A percentile compares a stretch with the other conserved stretches of the same genome.
These are phyloP conservation scores for Pseudocercospora macadamiae DNA, from an alignment of 2,329 filamentous ascomycete genomes.

Conservation along the genomic window DNA sequence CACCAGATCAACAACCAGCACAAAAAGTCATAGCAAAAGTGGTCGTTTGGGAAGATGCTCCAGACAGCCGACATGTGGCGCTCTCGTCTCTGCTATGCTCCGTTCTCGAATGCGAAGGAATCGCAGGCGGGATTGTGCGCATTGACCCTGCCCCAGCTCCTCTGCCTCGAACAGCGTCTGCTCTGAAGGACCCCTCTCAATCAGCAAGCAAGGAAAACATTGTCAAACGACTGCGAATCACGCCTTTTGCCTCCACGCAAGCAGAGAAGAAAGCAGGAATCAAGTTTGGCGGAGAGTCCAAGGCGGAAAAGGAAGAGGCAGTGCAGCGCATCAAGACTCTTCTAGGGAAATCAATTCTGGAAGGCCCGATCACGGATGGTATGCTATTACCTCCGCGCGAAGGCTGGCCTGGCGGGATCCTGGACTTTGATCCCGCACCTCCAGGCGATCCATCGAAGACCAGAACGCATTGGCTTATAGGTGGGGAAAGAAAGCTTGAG, in stretches of 20 bases:
- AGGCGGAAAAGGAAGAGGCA: slow-evolving; percentile 77
- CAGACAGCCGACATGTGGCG: slow-evolving; percentile 77
- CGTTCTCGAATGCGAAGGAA: slow-evolving; percentile 68
- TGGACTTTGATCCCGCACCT: slow-evolving; percentile 72
- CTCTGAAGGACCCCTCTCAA: slow-evolving; percentile 43
- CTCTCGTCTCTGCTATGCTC: slow-evolving; percentile 78
- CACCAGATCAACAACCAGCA: slow-evolving; percentile 60
- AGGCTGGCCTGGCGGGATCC: slow-evolving; percentile 80
- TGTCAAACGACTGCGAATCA: slow-evolving; percentile 74
- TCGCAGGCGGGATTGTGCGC: slow-evolving; percentile 85
- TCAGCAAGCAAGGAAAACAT: slow-evolving; percentile 46
- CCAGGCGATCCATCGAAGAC: slow-evolving; percentile 51
- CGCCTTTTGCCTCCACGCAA: slow-evolving; percentile 69
- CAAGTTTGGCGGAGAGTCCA: slow-evolving; percentile 85
- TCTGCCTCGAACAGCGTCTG: slow-evolving; percentile 63
- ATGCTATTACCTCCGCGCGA: slow-evolving; percentile 70
- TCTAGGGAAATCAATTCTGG: slow-evolving; percentile 71
- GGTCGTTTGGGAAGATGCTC: slow-evolving; percentile 80
- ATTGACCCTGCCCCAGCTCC: slow-evolving; percentile 79
- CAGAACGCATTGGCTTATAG: slow-evolving; percentile 69
- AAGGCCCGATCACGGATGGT: slow-evolving; percentile 87
- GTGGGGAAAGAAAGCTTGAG: slow-evolving; percentile 71
- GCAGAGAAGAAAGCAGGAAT: slow-evolving; percentile 63
- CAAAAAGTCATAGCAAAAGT: slow-evolving; percentile 76
- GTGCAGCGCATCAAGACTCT: slow-evolving; percentile 71